phyloP scores from a whole-genome alignment of 768 basidiomycete species.

The Serendipita sp. region DNA sequence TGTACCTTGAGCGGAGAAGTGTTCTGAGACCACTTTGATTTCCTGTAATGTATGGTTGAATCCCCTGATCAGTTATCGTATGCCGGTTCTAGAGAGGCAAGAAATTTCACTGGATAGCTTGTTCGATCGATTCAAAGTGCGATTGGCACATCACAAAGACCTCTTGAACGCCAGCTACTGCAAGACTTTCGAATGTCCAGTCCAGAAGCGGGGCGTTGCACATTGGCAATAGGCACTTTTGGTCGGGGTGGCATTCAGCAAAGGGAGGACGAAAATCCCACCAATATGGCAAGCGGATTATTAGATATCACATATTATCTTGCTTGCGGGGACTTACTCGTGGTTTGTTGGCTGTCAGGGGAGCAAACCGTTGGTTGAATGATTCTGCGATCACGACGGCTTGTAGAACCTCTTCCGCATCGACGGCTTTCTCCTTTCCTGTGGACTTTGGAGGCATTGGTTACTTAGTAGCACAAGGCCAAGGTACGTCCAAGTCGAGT shows the following conservation, averaged over 20 bases:
- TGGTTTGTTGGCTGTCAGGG: slow-evolving; percentile 75
- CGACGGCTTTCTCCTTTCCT: slow-evolving; percentile 48
- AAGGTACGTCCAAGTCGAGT: background rate
- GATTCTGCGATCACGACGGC: slow-evolving; percentile 94
- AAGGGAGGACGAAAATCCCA: background rate
- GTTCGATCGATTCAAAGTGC: slow-evolving; percentile 72
- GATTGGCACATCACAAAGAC: slow-evolving; percentile 92
- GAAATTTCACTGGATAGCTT: slow-evolving; percentile 57
- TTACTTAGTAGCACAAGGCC: background rate
- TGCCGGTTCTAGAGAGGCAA: slow-evolving; percentile 3
- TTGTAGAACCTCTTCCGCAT: slow-evolving; percentile 68
- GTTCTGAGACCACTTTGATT: slow-evolving; percentile 75
- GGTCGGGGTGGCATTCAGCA: background rate
- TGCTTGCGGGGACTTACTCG: slow-evolving; percentile 37
- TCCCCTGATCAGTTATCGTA: slow-evolving; percentile 1
- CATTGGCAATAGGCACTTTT: slow-evolving; percentile 77
- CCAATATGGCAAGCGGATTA: background rate
- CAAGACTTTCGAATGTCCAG: slow-evolving; percentile 93
- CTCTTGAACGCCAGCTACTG: slow-evolving; percentile 90
- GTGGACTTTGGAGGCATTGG: slow-evolving; percentile 51
- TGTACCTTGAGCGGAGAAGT: slow-evolving; percentile 67
- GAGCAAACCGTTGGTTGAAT: slow-evolving; percentile 85
- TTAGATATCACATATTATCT: background rate
- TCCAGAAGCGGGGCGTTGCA: slow-evolving; percentile 87
- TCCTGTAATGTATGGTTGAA: slow-evolving; percentile 28